A percentile compares a stretch with the other conserved stretches of the same genome.
Evolutionary conservation across 2,329 filamentous ascomycete genomes (phyloP).

Genomic region (Diaporthe capsici): DNA sequence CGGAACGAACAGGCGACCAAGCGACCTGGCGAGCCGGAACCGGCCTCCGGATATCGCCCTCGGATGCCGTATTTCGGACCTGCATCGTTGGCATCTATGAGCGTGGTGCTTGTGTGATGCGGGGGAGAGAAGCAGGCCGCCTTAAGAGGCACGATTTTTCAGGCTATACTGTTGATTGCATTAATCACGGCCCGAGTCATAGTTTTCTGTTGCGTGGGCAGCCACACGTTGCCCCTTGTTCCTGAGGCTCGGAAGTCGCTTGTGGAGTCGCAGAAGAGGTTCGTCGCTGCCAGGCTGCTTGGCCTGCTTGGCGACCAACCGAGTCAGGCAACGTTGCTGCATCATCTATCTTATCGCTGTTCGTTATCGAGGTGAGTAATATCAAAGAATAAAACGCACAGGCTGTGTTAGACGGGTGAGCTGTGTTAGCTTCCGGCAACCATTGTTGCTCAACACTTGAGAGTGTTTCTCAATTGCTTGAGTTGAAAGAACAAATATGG

Average conservation of each 20-base stretch:
- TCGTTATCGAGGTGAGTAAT: conserved; percentile 26
- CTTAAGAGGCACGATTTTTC: not conserved
- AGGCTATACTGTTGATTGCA: not conserved
- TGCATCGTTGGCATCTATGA: not conserved
- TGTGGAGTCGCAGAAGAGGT: not conserved
- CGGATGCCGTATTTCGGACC: conserved; percentile 15
- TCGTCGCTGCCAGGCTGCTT: conserved; percentile 13
- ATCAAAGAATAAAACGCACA: conserved; percentile 26
- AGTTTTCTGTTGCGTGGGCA: conserved; percentile 6
- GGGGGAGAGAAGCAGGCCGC: not conserved
- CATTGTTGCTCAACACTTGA: not conserved
- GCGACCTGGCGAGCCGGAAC: not conserved
- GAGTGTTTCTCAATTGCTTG: not conserved
- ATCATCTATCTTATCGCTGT: conserved; percentile 25
- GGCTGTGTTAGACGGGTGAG: not conserved
- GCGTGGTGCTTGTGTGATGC: not conserved
- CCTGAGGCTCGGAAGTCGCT: conserved; percentile 12
- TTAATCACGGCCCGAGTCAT: conserved; percentile 19
- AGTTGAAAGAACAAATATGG: not conserved
- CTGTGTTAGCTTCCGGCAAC: not conserved
- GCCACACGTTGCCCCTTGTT: not conserved
- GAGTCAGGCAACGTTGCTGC: conserved; percentile 27
- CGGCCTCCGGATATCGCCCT: conserved; percentile 17
- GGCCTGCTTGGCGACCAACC: conserved; percentile 21
- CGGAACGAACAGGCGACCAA: not conserved